Evolutionary conservation across 1,284 basidiomycete genomes (phyloP), one percentile per base, ranked within the genome.

Genomic region (Leucoagaricus sp.): DNA sequence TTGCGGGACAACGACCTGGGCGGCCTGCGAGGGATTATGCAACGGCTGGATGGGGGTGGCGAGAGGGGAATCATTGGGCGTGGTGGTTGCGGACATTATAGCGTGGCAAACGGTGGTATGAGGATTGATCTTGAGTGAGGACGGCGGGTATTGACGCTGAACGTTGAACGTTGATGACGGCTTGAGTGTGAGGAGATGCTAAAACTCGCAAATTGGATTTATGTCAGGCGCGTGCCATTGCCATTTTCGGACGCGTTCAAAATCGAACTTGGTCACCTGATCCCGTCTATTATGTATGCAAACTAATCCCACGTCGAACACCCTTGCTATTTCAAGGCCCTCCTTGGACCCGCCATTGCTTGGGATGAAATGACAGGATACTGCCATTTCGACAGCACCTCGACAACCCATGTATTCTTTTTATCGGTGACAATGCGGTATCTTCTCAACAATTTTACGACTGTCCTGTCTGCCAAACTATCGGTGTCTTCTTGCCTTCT

Each of bases 21-120:
- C 93, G 40, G 89, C 86, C 63, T 89, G 87, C 0, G 80, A 79
- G 15, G 93, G 93, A 68, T 93, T 89, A 72, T 94, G 93, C 64
- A 95, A 79, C 8, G 93, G 91, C 64, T 91, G 86, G 58, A 94
- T 83, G 52, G 82, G 79, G 2, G 78, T 75, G 38, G 75, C 73
- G 48, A 71, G 67, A 49, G 89, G 86, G 40, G 89, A 89, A 60
- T 86, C 86, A 55, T 76, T 82, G 57, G 86, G 83, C 31, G 84
- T 77, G 34, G 70, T 57, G 15, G 77, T 75, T 46, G 82, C 63
- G 53, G 87, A 89, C 87, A 89, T 63, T 58, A 61, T 46, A 53
- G 34, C n/a, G 53, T 23, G 34, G 25, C 9, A 36, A 33, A 42
- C 4, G 23, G 15, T 33, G 23, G 60, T 31, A 4, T 31, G 53